These are phyloP conservation scores for Oryza coarctata DNA, from an alignment of 176 grass and related monocot species.

Conservation along the genomic window DNA sequence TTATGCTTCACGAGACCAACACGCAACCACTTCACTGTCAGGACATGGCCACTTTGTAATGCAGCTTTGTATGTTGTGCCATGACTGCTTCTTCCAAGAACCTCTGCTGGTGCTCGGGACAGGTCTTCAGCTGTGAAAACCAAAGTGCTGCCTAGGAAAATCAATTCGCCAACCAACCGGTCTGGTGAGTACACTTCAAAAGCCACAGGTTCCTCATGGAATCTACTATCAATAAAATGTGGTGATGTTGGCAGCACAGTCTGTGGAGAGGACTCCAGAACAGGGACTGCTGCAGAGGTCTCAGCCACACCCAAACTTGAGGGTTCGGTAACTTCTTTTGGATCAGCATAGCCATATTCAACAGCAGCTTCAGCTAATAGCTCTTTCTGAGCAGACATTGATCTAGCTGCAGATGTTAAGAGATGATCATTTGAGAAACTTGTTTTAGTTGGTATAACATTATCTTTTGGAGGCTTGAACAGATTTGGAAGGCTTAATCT, in stretches of 20 bases:
- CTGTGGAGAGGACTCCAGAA: slow-evolving; percentile 43
- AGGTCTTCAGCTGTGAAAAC: slow-evolving; percentile 91
- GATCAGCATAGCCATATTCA: slow-evolving; percentile 66
- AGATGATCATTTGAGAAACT: slow-evolving; percentile 96
- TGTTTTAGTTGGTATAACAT: slow-evolving; percentile 71
- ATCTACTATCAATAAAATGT: slow-evolving; percentile 48
- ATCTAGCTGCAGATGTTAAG: slow-evolving; percentile 64
- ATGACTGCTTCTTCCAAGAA: slow-evolving; percentile 92
- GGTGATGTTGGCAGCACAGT: slow-evolving; percentile 44
- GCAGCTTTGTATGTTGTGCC: slow-evolving; percentile 83
- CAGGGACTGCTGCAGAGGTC: slow-evolving; percentile 38
- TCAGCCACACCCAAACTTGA: slow-evolving; percentile 44
- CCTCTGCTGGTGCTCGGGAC: slow-evolving; percentile 81
- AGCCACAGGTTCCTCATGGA: slow-evolving; percentile 55
- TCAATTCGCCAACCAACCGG: slow-evolving; percentile 75
- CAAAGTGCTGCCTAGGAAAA: slow-evolving; percentile 69
- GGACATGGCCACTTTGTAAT: slow-evolving; percentile 64
- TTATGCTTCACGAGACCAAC: slow-evolving; percentile 84
- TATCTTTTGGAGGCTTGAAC: slow-evolving; percentile 66
- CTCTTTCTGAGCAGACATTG: slow-evolving; percentile 86
- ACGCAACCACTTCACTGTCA: slow-evolving; percentile 93
- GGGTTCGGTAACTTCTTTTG: slow-evolving; percentile 50
- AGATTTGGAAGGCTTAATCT: slow-evolving; percentile 53
- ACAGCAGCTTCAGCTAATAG: slow-evolving; percentile 66
- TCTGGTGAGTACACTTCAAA: slow-evolving; percentile 92